Evolutionary conservation across 441 rosid genomes (phyloP).

Genomic region (Populus hybrid): DNA sequence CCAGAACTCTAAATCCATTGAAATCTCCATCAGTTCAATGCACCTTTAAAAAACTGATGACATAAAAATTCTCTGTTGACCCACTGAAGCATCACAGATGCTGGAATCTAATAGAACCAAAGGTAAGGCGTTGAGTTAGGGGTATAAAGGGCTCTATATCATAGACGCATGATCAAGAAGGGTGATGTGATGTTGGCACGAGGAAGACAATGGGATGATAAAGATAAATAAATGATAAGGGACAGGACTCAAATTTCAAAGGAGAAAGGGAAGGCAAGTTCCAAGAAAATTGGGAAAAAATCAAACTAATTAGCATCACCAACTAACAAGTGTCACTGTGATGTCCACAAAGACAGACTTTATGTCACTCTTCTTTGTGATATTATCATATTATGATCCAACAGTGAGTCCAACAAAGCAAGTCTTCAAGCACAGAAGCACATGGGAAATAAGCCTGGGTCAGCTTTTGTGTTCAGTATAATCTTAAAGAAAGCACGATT

Average conservation of each 20-base stretch:
- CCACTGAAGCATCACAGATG: background rate
- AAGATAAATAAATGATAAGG: background rate
- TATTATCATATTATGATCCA: background rate
- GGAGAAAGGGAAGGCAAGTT: background rate
- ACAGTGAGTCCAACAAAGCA: background rate
- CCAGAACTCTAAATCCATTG: background rate
- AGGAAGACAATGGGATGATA: background rate
- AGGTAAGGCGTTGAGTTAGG: background rate
- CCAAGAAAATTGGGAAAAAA: background rate
- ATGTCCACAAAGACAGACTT: background rate
- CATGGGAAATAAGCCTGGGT: background rate
- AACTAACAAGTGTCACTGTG: background rate
- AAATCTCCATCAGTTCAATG: background rate
- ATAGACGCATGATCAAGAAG: background rate
- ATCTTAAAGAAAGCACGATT: background rate
- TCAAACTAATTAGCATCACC: background rate
- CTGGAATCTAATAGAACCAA: background rate
- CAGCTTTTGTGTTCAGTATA: background rate
- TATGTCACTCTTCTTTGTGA: background rate
- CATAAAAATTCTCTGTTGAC: background rate
- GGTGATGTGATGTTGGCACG: background rate
- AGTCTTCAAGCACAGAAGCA: background rate
- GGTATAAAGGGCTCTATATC: background rate
- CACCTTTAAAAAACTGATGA: background rate
- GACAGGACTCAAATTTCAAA: background rate